phyloP scores from a whole-genome alignment of 495 filamentous ascomycete species.

The Pyronema omphalodes region DNA sequence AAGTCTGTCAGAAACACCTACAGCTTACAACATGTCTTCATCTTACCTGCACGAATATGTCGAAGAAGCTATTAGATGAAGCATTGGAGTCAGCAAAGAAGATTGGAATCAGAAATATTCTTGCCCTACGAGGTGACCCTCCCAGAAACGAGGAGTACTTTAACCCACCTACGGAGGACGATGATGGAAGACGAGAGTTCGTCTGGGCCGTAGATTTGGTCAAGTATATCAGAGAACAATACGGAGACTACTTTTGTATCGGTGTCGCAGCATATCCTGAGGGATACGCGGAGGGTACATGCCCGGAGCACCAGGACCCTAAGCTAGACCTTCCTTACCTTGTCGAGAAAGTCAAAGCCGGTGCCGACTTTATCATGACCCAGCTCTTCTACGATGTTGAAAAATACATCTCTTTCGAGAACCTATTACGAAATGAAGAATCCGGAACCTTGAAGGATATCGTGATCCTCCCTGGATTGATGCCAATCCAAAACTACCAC shows the following conservation, averaged over 20 bases:
- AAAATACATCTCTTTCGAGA: conserved; percentile 65
- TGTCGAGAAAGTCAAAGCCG: conserved; percentile 75
- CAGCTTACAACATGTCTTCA: conserved; percentile 89
- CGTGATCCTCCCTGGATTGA: conserved; percentile 81
- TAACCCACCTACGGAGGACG: conserved; percentile 13
- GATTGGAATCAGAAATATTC: conserved; percentile 84
- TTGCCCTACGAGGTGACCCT: conserved; percentile 86
- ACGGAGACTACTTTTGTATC: conserved; percentile 93
- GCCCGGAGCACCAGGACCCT: conserved; percentile 52
- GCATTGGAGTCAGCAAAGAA: conserved; percentile 81
- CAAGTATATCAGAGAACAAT: conserved; percentile 60
- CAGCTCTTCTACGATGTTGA: conserved; percentile 86
- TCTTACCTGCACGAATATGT: conserved; percentile 97
- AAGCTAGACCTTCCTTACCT: conserved; percentile 72
- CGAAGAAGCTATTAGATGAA: conserved; percentile 61
- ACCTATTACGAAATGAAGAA: conserved; percentile 55
- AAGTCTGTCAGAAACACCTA: conserved; percentile 82
- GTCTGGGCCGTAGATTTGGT: conserved; percentile 81
- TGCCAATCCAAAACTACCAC: conserved; percentile 95
- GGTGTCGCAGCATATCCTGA: conserved; percentile 91
- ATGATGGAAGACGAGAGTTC: conserved; percentile 42
- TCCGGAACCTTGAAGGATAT: conserved; percentile 77
- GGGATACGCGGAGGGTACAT: conserved; percentile 77
- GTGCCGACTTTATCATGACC: conserved; percentile 98
- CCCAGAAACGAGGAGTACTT: conserved; percentile 73